A percentile compares a stretch with the other conserved stretches of the same genome.
These are phyloP conservation scores for Kodamaea fungicola DNA, from an alignment of 1,139 yeast species.

Conservation along the genomic window DNA sequence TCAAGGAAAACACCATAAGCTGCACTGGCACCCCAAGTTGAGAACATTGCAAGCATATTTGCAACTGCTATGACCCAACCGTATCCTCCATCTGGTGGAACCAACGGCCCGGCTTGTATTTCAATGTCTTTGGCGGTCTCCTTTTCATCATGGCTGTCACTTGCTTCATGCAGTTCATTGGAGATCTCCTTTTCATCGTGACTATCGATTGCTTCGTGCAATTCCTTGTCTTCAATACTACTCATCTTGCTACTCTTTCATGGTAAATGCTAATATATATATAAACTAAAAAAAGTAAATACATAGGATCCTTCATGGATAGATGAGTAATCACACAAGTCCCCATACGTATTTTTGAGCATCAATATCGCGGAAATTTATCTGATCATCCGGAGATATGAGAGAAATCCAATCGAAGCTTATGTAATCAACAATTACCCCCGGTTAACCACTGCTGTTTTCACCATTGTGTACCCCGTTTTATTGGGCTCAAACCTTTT, in stretches of 20 bases:
- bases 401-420: no score
- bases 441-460: no score
- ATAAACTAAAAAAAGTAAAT: slow-evolving; percentile 24
- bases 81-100: slow-evolving; percentile 66
- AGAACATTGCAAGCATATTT: slow-evolving; percentile 43
- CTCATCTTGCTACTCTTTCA: neutral
- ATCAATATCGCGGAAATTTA: no score
- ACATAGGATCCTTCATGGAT: no score
- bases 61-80: slow-evolving; percentile 68
- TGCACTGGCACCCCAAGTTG: slow-evolving; percentile 76
- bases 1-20: slow-evolving; percentile 66
- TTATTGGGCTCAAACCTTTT: no score
- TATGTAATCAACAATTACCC: no score
- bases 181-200: neutral
- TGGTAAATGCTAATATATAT: slow-evolving; percentile 20
- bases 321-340: no score
- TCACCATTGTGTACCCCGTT: no score
- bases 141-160: neutral
- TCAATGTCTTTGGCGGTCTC: neutral
- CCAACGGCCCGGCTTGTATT: slow-evolving; percentile 19
- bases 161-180: neutral
- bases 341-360: no score
- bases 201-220: neutral
- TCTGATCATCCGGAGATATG: no score
- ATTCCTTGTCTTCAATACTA: neutral